phyloP scores from a whole-genome alignment of 352 stramenopile species.

The Aphanomyces stellatus region DNA sequence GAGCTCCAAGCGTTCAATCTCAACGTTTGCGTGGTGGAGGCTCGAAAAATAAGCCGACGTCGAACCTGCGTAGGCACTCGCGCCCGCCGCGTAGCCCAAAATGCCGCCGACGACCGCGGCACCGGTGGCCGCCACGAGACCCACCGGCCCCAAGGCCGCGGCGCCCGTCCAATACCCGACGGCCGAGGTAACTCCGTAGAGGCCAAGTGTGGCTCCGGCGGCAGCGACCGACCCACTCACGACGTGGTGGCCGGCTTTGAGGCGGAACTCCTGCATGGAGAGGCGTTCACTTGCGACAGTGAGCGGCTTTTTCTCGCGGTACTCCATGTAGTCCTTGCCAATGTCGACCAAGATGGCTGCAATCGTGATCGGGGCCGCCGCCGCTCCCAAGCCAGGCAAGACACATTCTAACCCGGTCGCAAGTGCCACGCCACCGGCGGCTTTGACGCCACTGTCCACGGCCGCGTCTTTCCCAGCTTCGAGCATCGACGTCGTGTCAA shows the following conservation, averaged over 20 bases:
- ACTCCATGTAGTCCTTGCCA: conserved; percentile 80
- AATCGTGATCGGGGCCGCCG: conserved; percentile 64
- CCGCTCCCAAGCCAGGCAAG: conserved; percentile 41
- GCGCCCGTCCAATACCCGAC: conserved; percentile 75
- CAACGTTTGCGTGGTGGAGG: conserved; percentile 67
- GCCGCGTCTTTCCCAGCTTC: conserved; percentile 59
- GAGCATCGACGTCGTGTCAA: conserved; percentile 27
- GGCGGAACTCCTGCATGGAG: conserved; percentile 72
- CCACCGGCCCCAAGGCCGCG: conserved; percentile 65
- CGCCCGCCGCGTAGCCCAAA: conserved; percentile 74
- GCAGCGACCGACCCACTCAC: conserved; percentile 63
- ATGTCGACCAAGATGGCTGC: conserved; percentile 82
- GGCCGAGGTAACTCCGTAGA: conserved; percentile 58
- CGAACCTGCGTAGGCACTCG: conserved; percentile 64
- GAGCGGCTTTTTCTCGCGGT: conserved; percentile 51
- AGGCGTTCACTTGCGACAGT: conserved; percentile 67
- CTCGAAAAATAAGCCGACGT: conserved; percentile 66
- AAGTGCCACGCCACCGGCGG: conserved; percentile 59
- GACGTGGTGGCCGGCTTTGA: conserved; percentile 77
- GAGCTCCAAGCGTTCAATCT: conserved; percentile 77
- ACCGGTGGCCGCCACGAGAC: conserved; percentile 63
- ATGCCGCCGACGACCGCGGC: conserved; percentile 76
- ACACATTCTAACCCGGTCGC: conserved; percentile 67
- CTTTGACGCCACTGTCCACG: conserved; percentile 75
- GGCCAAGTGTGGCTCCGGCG: conserved; percentile 59